phyloP scores from a whole-genome alignment of 2,329 filamentous ascomycete genomes.

The Dissoconium aciculare region DNA sequence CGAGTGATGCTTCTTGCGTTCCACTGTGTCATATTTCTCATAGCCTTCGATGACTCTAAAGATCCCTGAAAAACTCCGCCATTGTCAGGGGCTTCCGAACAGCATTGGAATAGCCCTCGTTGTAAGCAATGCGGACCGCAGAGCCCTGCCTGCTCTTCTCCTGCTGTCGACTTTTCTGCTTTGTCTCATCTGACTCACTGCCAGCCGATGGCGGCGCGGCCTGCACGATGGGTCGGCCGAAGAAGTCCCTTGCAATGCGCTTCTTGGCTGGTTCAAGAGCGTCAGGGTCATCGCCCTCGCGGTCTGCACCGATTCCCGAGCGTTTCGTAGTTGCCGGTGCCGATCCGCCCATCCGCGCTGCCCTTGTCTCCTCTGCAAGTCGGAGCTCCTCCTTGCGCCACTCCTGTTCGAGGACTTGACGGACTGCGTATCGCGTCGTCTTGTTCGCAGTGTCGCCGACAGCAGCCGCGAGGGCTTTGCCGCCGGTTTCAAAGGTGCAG shows the following conservation, averaged over 20 bases:
- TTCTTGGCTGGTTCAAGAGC: constrained; percentile 21
- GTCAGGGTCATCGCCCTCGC: constrained; percentile 6
- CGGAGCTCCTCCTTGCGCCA: constrained; percentile 57
- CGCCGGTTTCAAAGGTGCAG: constrained; percentile 55
- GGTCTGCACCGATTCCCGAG: constrained; percentile 5
- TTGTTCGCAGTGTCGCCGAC: constrained; percentile 41
- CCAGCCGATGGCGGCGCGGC: constrained; percentile 25
- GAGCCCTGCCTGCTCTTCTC: constrained; percentile 32
- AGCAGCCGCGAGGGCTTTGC: constrained; percentile 21
- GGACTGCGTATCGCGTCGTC: constrained; percentile 78
- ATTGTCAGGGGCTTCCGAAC: constrained; percentile 76
- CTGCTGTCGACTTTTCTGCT: constrained; percentile 26
- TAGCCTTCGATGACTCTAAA: no score
- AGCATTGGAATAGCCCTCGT: constrained; percentile 85
- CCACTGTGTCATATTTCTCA: no score
- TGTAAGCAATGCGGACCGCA: constrained; percentile 73
- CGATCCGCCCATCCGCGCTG: constrained; percentile 48
- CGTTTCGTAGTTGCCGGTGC: constrained; percentile 13
- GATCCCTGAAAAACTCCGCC: constrained; percentile 56
- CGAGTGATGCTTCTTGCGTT: no score
- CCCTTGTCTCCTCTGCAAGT: constrained; percentile 50
- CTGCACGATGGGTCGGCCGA: constrained; percentile 55
- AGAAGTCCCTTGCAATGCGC: constrained; percentile 62
- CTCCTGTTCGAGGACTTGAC: constrained; percentile 86
- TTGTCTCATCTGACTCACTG: constrained; percentile 27